Evolutionary conservation across 2,329 filamentous ascomycete genomes (phyloP).

Genomic region (Calonectria honghensis): DNA sequence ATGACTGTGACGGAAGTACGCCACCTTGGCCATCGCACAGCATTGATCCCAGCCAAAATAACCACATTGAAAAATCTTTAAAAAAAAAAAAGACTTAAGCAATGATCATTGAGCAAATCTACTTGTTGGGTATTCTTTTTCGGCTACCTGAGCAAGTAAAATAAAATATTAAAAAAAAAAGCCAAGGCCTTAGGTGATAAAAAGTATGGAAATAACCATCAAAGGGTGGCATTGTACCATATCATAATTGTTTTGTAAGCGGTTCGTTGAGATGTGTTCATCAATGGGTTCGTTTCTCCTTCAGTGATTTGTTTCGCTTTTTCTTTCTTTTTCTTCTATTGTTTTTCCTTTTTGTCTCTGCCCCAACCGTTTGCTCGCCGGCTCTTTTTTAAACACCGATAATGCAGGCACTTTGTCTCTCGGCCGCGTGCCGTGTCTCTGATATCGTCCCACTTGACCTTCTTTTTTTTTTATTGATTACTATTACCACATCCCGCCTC

Average conservation of each 20-base stretch:
- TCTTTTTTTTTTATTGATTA: constrained; percentile 13
- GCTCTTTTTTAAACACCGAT: constrained; percentile 9
- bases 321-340: constrained; percentile 13
- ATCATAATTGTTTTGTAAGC: constrained; percentile 2
- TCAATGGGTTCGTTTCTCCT: constrained; percentile 5
- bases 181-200: neutral
- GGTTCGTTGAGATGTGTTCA: constrained; percentile 10
- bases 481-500: constrained; percentile 22
- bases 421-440: constrained; percentile 25
- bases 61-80: too few species aligned
- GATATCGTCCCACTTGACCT: constrained; percentile 9
- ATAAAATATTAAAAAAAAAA: neutral
- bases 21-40: neutral
- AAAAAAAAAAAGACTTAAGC: neutral
- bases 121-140: too few species aligned
- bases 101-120: neutral
- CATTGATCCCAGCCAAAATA: neutral
- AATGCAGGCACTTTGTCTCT: constrained; percentile 26
- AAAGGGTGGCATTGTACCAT: neutral
- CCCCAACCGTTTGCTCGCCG: constrained; percentile 11
- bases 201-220: neutral
- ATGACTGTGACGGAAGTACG: neutral
- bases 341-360: constrained; percentile 24
- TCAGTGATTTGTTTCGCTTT: constrained; percentile 7
- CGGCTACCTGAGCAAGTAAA: too few species aligned